Conservation (phyloP, 306 rosid species). For the Cucurbita maxima region DNA sequence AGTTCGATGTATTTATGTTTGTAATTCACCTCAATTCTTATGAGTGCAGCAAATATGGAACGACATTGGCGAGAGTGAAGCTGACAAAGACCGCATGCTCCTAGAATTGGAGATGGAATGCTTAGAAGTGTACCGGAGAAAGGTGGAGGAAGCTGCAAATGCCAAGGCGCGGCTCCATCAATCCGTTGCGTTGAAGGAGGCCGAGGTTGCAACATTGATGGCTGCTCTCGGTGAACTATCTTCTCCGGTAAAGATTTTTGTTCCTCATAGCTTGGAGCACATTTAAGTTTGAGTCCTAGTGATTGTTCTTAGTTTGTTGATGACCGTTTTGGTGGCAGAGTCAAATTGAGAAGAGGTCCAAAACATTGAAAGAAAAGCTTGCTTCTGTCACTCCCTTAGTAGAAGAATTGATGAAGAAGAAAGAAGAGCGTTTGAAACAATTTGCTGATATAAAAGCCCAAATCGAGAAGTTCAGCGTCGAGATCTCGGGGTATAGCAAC, state of each 20-base stretch:
- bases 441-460: conserved; percentile 58
- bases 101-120: conserved; percentile 86
- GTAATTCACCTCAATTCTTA: not conserved
- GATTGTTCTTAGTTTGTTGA: not conserved
- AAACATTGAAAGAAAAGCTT: conserved; percentile 73
- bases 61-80: conserved; percentile 82
- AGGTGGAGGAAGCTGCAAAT: conserved; percentile 82
- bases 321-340: conserved; percentile 27
- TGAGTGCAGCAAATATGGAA: conserved; percentile 78
- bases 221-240: conserved; percentile 90
- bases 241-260: conserved; percentile 46
- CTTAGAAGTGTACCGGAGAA: conserved; percentile 77
- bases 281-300: not conserved
- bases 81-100: conserved; percentile 70
- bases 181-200: conserved; percentile 81
- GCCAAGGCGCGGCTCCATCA: conserved; percentile 86
- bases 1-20: not conserved
- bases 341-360: conserved; percentile 50
- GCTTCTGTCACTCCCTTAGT: conserved; percentile 73
- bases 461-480: conserved; percentile 74
- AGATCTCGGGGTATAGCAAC: conserved; percentile 49
- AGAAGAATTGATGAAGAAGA: conserved; percentile 59
- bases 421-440: conserved; percentile 72
- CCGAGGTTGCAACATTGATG: conserved; percentile 79
- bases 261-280: not conserved